Evolutionary conservation across 306 rosid genomes (phyloP), one percentile per base, ranked within the genome.

Genomic region (Spatholobus suberectus): DNA sequence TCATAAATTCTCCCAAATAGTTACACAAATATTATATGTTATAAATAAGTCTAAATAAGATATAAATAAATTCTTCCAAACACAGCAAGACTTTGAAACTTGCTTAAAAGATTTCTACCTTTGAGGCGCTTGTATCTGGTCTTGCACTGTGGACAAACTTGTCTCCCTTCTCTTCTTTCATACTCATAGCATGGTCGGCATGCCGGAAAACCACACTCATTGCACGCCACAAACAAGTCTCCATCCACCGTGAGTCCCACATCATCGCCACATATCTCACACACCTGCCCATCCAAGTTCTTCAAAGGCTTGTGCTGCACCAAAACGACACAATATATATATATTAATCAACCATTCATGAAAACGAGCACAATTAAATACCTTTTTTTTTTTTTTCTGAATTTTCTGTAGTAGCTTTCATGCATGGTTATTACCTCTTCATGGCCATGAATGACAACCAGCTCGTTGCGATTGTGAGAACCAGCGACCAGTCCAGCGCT

Each of bases 131-230:
- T 95, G 89, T 85, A 95, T 87, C 96, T 82, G 73, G 98, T 95
- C 55, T 89, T 95, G 89, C 98, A 95, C 81, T 95, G 98, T 44
- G 98, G 98, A 76, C 98, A 95, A 41, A 87, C 87, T 38, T 95
- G 98, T 86, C 90, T 85, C 37, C 98, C 98, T 87, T 95, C 98
- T 79, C 97, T 81, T 20, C 98, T 82, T 87, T 95, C 98, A 49
- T 95, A 95, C 85, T 95, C 98, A 85, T 95, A 95, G 81, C 98
- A 95, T 5, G 98, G 98, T 46, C 98, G 88, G 81, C 98, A 95
- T 3, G 83, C 94, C 1, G 98, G 98, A 85, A 95, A 95, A 32
- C 98, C 98, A 70, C 98, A 95, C 88, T 95, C 98, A 73, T 95
- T 93, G 81, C 98, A 95, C 1, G 98, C 98, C 49, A 95, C 98